phyloP scores from a whole-genome alignment of 1,284 basidiomycete species.

The Tylopilus orsonianus region DNA sequence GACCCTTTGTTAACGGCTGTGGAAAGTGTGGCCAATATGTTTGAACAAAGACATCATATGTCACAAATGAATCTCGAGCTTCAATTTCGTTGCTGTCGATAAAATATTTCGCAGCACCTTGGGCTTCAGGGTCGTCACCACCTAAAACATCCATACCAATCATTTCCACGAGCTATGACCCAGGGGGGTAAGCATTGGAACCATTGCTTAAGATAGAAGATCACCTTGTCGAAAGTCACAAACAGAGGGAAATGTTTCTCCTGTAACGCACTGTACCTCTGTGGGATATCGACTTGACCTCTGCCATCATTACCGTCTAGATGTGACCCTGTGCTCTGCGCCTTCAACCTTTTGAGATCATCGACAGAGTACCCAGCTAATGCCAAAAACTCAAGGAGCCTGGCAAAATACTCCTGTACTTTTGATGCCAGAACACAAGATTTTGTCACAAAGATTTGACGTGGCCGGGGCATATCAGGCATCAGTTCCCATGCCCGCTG shows the following conservation, averaged over 20 bases:
- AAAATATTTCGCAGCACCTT: slow-evolving; percentile 16
- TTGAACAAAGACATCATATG: slow-evolving; percentile 51
- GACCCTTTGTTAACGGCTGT: slow-evolving; percentile 50
- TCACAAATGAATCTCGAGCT: slow-evolving; percentile 35
- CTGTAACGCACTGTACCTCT: slow-evolving; percentile 53
- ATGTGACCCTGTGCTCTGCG: slow-evolving; percentile 32
- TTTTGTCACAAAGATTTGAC: slow-evolving; percentile 74
- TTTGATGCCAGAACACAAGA: slow-evolving; percentile 63
- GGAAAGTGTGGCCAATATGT: slow-evolving; percentile 68
- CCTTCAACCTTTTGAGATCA: slow-evolving; percentile 36
- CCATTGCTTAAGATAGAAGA: slow-evolving; percentile 8
- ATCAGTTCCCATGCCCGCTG: slow-evolving; percentile 48
- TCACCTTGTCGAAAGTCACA: slow-evolving; percentile 61
- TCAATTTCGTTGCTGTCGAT: slow-evolving; percentile 15
- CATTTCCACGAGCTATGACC: slow-evolving; percentile 15
- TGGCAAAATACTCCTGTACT: slow-evolving; percentile 64
- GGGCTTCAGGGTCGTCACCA: slow-evolving; percentile 9
- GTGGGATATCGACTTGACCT: slow-evolving; percentile 49
- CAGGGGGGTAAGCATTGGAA: slow-evolving; percentile 4
- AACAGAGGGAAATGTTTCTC: slow-evolving; percentile 73
- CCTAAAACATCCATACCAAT: slow-evolving; percentile 25
- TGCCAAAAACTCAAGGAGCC: slow-evolving; percentile 48
- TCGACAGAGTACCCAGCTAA: slow-evolving; percentile 39
- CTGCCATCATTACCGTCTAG: slow-evolving; percentile 52
- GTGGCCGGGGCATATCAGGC: slow-evolving; percentile 40